Evolutionary conservation across 441 rosid species (phyloP).

Genomic region (Isatis lusitanica): DNA sequence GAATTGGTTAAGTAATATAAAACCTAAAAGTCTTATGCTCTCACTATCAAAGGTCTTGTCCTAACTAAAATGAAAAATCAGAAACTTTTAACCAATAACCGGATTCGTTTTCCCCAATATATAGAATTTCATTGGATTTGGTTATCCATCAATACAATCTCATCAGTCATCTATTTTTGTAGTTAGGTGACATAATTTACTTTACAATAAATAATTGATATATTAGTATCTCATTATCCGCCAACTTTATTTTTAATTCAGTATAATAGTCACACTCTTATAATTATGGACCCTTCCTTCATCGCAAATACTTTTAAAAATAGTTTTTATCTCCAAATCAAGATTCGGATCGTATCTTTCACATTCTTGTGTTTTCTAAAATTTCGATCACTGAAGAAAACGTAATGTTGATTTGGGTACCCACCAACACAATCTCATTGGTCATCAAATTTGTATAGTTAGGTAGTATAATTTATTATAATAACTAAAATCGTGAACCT

Average conservation of each 20-base stretch:
- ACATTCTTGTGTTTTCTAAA: conserved; percentile 20
- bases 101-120: neutral
- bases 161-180: conserved; percentile 32
- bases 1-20: conserved; percentile 11
- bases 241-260: conserved; percentile 14
- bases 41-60: conserved; percentile 34
- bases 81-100: conserved; percentile 9
- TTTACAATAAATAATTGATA: conserved; percentile 22
- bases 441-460: conserved; percentile 31
- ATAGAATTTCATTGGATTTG: conserved; percentile 43
- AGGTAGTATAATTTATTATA: neutral
- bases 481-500: neutral
- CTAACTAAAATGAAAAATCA: conserved; percentile 20
- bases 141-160: conserved; percentile 38
- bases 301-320: neutral
- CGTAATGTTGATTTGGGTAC: conserved; percentile 37
- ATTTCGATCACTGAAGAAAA: conserved; percentile 5
- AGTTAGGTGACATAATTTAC: conserved; percentile 25
- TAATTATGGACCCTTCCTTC: neutral
- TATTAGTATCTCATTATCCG: conserved; percentile 7
- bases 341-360: conserved; percentile 23
- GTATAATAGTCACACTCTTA: conserved; percentile 14
- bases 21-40: conserved; percentile 32
- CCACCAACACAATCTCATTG: conserved; percentile 22
- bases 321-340: neutral